Evolutionary conservation across 2,329 filamentous ascomycete species (phyloP), one percentile per base, ranked within the genome.

Genomic region (Talaromyces sp.): DNA sequence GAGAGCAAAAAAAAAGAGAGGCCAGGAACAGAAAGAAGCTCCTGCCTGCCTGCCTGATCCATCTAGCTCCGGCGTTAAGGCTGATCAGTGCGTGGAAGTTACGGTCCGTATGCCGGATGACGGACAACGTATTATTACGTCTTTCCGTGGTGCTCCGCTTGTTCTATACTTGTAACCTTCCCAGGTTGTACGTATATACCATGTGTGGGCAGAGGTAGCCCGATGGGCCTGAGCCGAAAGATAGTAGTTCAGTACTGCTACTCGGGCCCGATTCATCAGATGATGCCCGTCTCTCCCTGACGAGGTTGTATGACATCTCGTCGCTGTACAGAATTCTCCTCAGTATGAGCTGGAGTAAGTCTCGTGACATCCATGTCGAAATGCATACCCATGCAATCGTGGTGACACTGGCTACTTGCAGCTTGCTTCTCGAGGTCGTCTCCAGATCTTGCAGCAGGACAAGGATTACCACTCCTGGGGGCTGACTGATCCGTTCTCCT

Each of bases 21-120:
- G 46, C 58, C 58, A 61, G 58, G 58, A 61, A 61, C 37, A 61
- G 58, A 23, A 61, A 55, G 48, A 61, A 61, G 59, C 59, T 61
- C 59, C 37, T 61, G n/a, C 31, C 18, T 61, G n/a, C 31, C 18
- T 37, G 18, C 31, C 11, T 56, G 11, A 42, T 57, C 21, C 11
- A 39, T 40, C 54, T 39, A 31, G 59, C 40, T 59, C 18, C 28
- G 48, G 50, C 48, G 21, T 25, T 40, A 60, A 33, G 35, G 58
- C 16, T 31, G 58, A 60, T 54, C 46, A 42, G 59, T 61, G 59
- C 59, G 59, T 61, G 59, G 59, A 40, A 55, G 18, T 55, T 33
- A 35, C 18, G 28, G 16, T 8, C 48, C 16, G 48, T 33, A 33
- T 52, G 16, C 48, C 28, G 50, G 28, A 28, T 28, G 6, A 28